Conservation (phyloP, 805 yeast genomes). For the Brettanomyces nanus region DNA sequence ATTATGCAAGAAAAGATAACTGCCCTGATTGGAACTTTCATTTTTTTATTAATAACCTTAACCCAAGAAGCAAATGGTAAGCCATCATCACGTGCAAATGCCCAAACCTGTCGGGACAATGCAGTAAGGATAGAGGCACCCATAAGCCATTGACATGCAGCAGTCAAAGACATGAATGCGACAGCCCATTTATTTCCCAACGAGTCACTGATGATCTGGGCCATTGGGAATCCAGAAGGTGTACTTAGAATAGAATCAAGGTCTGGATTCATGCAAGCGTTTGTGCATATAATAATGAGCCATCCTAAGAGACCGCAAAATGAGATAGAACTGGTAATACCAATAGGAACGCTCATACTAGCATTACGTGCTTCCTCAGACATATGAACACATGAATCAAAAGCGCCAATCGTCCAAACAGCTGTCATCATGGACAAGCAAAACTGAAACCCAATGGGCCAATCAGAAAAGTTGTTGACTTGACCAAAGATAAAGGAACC, state of each 20-base stretch:
- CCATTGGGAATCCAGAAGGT: constrained; percentile 50
- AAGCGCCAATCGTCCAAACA: constrained; percentile 67
- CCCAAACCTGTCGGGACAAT: constrained; percentile 64
- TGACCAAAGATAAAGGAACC: constrained; percentile 47
- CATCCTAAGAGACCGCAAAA: constrained; percentile 54
- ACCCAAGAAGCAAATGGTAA: constrained; percentile 50
- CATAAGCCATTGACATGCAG: constrained; percentile 57
- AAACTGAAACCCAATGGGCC: constrained; percentile 52
- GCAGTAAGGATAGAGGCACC: constrained; percentile 55
- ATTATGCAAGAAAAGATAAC: constrained; percentile 40
- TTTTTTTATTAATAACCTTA: constrained; percentile 43
- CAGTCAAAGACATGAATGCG: constrained; percentile 50
- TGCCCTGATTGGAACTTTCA: constrained; percentile 56
- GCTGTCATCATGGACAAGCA: constrained; percentile 43
- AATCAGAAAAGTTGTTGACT: constrained; percentile 39
- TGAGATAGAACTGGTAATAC: constrained; percentile 48
- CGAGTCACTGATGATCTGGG: constrained; percentile 51
- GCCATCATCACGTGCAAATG: constrained; percentile 69
- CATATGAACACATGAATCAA: constrained; percentile 65
- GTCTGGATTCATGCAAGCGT: constrained; percentile 45
- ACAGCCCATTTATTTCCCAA: constrained; percentile 59
- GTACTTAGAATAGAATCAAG: constrained; percentile 33
- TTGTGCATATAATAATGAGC: constrained; percentile 40
- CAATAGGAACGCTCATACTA: constrained; percentile 51
- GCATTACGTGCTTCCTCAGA: constrained; percentile 63